Evolutionary conservation across 768 basidiomycete genomes (phyloP).

Genomic region (Leccinum subtestaceum): DNA sequence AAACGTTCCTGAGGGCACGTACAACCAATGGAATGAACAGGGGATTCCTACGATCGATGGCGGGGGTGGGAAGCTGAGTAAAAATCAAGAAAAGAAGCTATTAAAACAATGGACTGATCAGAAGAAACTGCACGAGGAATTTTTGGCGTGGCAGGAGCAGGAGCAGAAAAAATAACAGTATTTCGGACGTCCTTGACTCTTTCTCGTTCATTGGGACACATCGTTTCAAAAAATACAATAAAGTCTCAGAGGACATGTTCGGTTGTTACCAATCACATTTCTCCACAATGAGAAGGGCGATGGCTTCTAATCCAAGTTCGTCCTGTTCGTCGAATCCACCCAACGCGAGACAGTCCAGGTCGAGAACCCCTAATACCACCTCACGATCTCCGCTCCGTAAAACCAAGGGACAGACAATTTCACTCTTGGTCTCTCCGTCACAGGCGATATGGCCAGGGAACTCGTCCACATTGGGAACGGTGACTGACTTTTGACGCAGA

Average conservation of each 20-base stretch:
- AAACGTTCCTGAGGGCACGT: constrained; percentile 67
- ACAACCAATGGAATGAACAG: constrained; percentile 77
- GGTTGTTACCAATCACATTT: constrained; percentile 60
- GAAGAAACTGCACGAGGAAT: constrained; percentile 79
- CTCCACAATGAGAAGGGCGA: constrained; percentile 60
- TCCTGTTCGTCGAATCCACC: constrained; percentile 79
- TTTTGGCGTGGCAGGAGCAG: constrained; percentile 47
- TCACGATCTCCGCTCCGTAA: constrained; percentile 31
- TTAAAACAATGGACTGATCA: constrained; percentile 72
- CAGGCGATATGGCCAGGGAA: constrained; percentile 96
- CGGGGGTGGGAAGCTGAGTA: constrained; percentile 81
- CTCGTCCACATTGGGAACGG: constrained; percentile 74
- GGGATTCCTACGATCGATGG: constrained; percentile 86
- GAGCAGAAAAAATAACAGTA: constrained; percentile 9
- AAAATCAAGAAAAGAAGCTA: constrained; percentile 74
- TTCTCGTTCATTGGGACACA: not conserved
- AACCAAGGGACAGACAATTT: constrained; percentile 82
- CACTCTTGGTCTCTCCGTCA: constrained; percentile 86
- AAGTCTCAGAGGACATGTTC: constrained; percentile 10
- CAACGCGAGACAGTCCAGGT: constrained; percentile 78
- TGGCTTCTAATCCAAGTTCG: constrained; percentile 68
- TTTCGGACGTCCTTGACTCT: not conserved
- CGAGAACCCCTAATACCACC: constrained; percentile 59
- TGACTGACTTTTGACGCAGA: constrained; percentile 47
- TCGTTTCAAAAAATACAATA: constrained; percentile 1